Evolutionary conservation across 345 rosid species (phyloP), one percentile per base, ranked within the genome.

Genomic region (Eutrema japonicum): DNA sequence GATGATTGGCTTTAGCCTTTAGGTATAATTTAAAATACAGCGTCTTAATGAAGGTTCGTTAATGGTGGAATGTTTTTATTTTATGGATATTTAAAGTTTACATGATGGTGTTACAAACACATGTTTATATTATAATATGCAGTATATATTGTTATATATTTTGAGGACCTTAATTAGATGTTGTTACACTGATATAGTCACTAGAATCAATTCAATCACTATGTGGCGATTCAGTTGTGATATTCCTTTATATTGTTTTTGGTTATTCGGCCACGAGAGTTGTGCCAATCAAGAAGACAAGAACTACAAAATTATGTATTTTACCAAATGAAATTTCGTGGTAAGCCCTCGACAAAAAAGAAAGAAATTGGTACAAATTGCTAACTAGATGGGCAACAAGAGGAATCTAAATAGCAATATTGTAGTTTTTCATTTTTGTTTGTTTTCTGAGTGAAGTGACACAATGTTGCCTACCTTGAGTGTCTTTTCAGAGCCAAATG

Each of bases 401-500:
- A 59, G 62, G 62, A 68, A 74, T 74, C 78, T 50, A 41, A 8
- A 42, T 74, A 26, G 35, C 11, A 18, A 18, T 18, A 67, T 26
- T 67, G 54, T 59, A 18, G 11, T 18, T 42, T 22, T 45, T 51
- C 4, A 3, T 43, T 43, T 43, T 52, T 30, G 7, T 32, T 50
- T 60, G 5, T 49, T 26, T 74, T 30, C n/a, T 36, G 41, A 74
- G 32, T 52, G 79, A 75, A 68, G 70, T 61, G 79, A 75, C 74
- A 45, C 5, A 68, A 41, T 68, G 57, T 43, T 68, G 68, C 55
- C 55, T 68, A 55, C 62, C 78, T 47, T 45, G 30, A 75, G 49
- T 61, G 74, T 61, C 74, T 35, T 68, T 68, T 75, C 79, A 68
- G 16, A 61, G 29, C 35, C 64, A 1, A 26, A 2, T 59, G 32